Percentiles rank a stretch among this genome's conserved stretches.
Conservation (phyloP, 768 basidiomycete genomes). For the Gautieria morchelliformis region DNA sequence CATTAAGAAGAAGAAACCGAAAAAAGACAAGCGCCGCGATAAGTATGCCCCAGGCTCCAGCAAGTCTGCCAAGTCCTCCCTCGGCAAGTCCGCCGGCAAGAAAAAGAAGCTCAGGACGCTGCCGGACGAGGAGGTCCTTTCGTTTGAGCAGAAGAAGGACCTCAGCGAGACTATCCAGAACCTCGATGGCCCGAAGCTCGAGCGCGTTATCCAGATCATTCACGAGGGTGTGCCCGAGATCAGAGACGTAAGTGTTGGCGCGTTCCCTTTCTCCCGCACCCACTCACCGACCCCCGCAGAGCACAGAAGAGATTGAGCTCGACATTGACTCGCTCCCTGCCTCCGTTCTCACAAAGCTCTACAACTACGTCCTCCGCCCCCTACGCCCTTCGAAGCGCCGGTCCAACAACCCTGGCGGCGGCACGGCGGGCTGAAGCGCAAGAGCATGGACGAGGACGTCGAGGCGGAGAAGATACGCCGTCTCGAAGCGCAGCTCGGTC, state of each 20-base stretch:
- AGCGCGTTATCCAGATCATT: constrained; percentile 90
- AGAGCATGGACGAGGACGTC: constrained; percentile 94
- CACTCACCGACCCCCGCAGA: constrained; percentile 37
- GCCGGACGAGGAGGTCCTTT: constrained; percentile 72
- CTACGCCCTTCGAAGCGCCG: constrained; percentile 56
- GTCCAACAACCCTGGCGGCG: constrained; percentile 68
- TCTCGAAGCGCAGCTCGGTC: constrained; percentile 79
- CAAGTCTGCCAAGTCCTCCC: constrained; percentile 32
- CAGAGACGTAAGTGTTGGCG: constrained; percentile 60
- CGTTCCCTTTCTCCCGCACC: too few relatives aligned
- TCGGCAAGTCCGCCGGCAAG: constrained; percentile 36
- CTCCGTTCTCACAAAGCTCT: constrained; percentile 81
- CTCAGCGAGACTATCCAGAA: constrained; percentile 87
- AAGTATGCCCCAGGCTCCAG: constrained; percentile 33
- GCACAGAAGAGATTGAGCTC: constrained; percentile 95
- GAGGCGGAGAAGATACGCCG: constrained; percentile 92
- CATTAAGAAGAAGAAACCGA: constrained; percentile 42
- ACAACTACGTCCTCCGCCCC: constrained; percentile 88
- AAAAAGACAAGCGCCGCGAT: constrained; percentile 62
- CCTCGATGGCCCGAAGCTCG: constrained; percentile 75
- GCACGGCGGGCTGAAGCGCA: constrained; percentile 83
- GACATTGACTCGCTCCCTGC: constrained; percentile 92
- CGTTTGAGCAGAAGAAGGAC: constrained; percentile 97
- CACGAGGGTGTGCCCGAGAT: constrained; percentile 91
- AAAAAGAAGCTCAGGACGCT: constrained; percentile 53